Evolutionary conservation across 345 rosid species (phyloP).

Genomic region (Balakata baccata): DNA sequence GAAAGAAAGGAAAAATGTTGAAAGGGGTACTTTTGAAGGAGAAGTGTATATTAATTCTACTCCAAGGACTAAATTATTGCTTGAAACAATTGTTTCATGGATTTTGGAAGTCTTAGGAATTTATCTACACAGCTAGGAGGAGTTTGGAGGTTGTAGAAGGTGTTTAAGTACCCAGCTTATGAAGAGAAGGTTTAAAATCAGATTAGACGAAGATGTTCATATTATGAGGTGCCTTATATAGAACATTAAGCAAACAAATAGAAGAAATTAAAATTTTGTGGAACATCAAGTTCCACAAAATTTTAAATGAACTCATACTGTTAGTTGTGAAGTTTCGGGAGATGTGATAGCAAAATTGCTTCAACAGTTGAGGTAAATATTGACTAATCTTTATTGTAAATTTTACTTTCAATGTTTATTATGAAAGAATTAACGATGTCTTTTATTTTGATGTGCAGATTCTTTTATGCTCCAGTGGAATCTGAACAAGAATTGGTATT

Average conservation of each 20-base stretch:
- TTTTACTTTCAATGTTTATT: neutral
- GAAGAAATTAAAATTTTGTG: neutral
- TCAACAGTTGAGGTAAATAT: constrained; percentile 29
- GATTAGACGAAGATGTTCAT: neutral
- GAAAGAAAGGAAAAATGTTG: constrained; percentile 14
- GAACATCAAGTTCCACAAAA: neutral
- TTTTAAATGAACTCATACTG: constrained; percentile 2
- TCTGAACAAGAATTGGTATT: constrained; percentile 13
- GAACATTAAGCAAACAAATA: neutral
- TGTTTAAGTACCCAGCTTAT: neutral
- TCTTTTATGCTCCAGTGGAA: constrained; percentile 13
- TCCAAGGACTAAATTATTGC: constrained; percentile 3
- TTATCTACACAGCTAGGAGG: constrained; percentile 6
- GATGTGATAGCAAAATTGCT: constrained; percentile 20
- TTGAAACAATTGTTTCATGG: constrained; percentile 1
- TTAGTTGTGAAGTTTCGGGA: constrained; percentile 19
- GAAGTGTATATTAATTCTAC: constrained; percentile 11
- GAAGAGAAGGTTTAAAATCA: neutral
- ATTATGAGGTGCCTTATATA: neutral
- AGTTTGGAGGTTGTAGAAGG: neutral
- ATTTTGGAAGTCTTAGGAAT: neutral
- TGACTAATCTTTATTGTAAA: neutral
- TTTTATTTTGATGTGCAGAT: constrained; percentile 29
- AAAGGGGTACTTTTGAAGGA: constrained; percentile 5
- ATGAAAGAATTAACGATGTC: constrained; percentile 7